Evolutionary conservation across 441 rosid species (phyloP), one percentile per base, ranked within the genome.

Genomic region (Populus hybrid): DNA sequence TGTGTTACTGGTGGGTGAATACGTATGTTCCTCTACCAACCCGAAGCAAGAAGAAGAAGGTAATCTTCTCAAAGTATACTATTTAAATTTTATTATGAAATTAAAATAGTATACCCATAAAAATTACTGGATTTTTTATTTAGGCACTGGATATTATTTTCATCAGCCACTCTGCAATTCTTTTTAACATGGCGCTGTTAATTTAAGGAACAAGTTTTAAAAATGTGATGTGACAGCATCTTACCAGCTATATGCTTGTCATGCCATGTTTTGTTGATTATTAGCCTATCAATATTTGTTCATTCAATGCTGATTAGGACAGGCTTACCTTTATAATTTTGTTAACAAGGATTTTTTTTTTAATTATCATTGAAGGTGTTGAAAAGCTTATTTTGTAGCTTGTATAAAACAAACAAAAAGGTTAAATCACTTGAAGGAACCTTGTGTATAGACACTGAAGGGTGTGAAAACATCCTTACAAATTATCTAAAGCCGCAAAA

Each of bases 21-120:
- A 82, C 76, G 3, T 89, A 26, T 73, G 98, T 88, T 26, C 84
- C 93, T 61, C 94, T 92, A 63, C 99, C 99, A 66, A 89, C 97
- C 24, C 94, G 97, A 72, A 94, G 99, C 85, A 89, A 75, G 92
- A 96, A 94, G 97, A 95, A 95, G 91, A 92, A 93, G 98, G 99
- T 93, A 88, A 67, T 57, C 30, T 11, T 64, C 69, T 74, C 12
- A 8, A 23, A 11, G 3, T 2, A 28, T 23, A 35, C 63, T 57
- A n/a, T 69, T 36, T 69, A 3, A 5, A 21, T 36, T 72, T 26
- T 34, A 26, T 67, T 14, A 53, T 67, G 28, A 57, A 75, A 65
- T 36, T 65, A 21, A 70, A 23, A 18, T 21, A 9, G 66, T 23
- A 9, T 4, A 61, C 66, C 66, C 23, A 23, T 21, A 21, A 21